phyloP scores from a whole-genome alignment of 208 protist species.

The Leishmania mexicana region DNA sequence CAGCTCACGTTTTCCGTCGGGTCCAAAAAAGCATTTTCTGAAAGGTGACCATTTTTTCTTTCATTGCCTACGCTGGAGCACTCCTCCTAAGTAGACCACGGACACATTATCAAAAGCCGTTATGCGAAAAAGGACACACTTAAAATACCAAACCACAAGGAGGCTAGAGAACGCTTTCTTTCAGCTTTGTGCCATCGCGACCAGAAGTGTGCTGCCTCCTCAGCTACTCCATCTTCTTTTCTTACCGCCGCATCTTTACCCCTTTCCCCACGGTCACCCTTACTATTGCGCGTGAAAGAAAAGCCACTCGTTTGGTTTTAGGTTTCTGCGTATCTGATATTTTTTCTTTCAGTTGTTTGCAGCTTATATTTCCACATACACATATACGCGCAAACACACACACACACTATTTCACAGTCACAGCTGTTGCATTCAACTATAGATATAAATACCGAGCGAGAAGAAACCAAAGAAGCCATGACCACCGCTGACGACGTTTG shows the following conservation, averaged over 20 bases:
- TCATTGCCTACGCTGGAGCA: background rate
- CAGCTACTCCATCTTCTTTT: background rate
- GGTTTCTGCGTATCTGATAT: too few species aligned
- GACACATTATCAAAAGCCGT: background rate
- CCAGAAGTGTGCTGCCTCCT: background rate
- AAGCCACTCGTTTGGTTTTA: background rate
- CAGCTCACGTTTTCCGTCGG: background rate
- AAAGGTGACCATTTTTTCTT: background rate
- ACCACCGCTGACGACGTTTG: constrained; percentile 49
- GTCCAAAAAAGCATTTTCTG: too few species aligned
- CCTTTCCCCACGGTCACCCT: too few species aligned
- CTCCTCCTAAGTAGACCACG: background rate
- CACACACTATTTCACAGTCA: background rate
- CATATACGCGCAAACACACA: background rate
- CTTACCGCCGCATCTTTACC: background rate
- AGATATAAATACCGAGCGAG: background rate
- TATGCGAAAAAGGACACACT: background rate
- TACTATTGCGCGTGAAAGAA: background rate
- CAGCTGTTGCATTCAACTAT: background rate
- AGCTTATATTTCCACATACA: background rate
- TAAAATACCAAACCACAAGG: background rate
- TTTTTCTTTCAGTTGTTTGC: background rate
- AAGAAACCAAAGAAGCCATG: constrained; percentile 13
- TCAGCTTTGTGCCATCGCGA: background rate
- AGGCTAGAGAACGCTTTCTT: background rate